Evolutionary conservation across 2,329 filamentous ascomycete genomes (phyloP).

Genomic region (Talaromyces islandicus): DNA sequence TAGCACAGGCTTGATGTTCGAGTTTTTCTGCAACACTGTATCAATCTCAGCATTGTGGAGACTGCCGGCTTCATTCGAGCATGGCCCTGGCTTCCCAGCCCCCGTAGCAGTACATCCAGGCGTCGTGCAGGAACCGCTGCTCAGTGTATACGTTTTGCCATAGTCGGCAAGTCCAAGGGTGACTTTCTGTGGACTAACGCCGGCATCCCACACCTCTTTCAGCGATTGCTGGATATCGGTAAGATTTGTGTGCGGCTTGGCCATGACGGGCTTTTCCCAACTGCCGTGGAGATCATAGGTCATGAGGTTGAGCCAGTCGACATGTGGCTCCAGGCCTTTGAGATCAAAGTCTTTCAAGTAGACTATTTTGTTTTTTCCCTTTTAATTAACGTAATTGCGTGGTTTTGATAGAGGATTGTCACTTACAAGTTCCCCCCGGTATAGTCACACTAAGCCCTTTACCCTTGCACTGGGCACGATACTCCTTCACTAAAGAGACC

Average conservation of each 20-base stretch:
- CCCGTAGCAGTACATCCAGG: conserved; percentile 17
- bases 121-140: conserved; percentile 19
- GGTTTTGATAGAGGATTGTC: neutral
- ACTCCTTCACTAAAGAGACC: conserved; percentile 8
- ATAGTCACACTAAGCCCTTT: conserved; percentile 10
- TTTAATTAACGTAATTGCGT: neutral
- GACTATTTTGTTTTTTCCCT: neutral
- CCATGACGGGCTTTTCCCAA: conserved; percentile 8
- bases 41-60: conserved; percentile 21
- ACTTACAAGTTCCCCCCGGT: conserved; percentile 9
- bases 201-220: conserved; percentile 21
- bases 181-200: conserved; percentile 21
- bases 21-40: conserved; percentile 15
- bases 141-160: conserved; percentile 19
- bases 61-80: conserved; percentile 17
- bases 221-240: conserved; percentile 13
- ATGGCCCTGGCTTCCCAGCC: conserved; percentile 15
- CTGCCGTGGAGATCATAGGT: conserved; percentile 24
- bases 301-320: conserved; percentile 15
- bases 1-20: conserved; percentile 11
- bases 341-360: conserved; percentile 24
- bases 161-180: conserved; percentile 26
- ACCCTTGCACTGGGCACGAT: conserved; percentile 8
- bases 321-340: conserved; percentile 6
- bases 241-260: conserved; percentile 9